Evolutionary conservation across 2,329 filamentous ascomycete species (phyloP), one percentile per base, ranked within the genome.

Genomic region (Orbilia oligospora): DNA sequence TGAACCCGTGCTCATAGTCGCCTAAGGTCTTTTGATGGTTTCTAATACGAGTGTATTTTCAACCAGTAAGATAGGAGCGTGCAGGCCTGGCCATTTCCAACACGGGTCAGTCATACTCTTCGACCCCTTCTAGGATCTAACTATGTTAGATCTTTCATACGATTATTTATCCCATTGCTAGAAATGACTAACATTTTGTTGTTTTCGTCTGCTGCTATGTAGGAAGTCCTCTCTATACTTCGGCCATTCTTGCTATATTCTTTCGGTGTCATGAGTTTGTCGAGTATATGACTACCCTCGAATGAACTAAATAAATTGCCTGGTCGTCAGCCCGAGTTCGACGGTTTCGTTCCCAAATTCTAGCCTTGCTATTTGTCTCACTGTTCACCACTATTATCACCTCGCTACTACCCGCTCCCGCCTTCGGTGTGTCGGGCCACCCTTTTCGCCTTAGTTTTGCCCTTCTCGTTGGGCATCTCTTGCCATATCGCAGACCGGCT

Each of bases 291-390:
- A 73, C 63, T 68, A 73, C 55, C 53, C 63, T 65, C 46, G 49
- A 44, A 41, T 44, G 48, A 22, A 76, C 56, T 76, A 61, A 56
- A 78, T 78, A 78, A 68, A 78, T 78, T 77, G 73, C 73, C 73
- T 68, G 66, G 67, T 27, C 63, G 48, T 72, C 75, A 72, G 75
- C 75, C 53, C 48, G 38, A 69, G 48, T 76, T 58, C 68, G 58
- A 65, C 75, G 56, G 51, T 33, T 69, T 71, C 75, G 33, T 67
- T 72, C 64, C 22, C 71, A 75, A 63, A 75, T 64, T 64, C 63
- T 66, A 68, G 67, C 61, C 68, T 72, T 78, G 51, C 75, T 63
- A 78, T 72, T 75, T 78, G 75, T 78, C 75, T 78, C 69, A 78
- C 58, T 61, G 48, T 61, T 68, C 68, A 46, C 72, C 53, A 24